Percentiles rank a stretch among this genome's conserved stretches.
Conservation (phyloP, 2,329 filamentous ascomycete species). For the Aspergillus neoniger region DNA sequence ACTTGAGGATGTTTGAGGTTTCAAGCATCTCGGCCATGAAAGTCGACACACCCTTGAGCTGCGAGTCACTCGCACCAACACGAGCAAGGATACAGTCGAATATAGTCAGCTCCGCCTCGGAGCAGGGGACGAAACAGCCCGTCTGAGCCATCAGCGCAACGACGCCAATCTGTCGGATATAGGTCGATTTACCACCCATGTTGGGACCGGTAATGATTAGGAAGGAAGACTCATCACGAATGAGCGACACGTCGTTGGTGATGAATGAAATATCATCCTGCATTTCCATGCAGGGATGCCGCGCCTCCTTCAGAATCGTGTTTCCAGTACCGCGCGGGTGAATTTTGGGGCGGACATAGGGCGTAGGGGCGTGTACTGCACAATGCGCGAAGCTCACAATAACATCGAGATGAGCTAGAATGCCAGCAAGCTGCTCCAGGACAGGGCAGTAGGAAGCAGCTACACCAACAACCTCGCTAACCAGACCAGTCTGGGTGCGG, state of each 20-base stretch:
- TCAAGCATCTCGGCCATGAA: slow-evolving; percentile 99
- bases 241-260: slow-evolving; percentile 88
- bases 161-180: slow-evolving; percentile 95
- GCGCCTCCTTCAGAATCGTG: slow-evolving; percentile 86
- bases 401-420: slow-evolving; percentile 92
- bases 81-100: slow-evolving; percentile 97
- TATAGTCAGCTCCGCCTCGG: slow-evolving; percentile 86
- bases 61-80: slow-evolving; percentile 92
- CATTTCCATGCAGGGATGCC: slow-evolving; percentile 97
- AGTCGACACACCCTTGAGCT: slow-evolving; percentile 95
- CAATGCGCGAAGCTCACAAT: slow-evolving; percentile 92
- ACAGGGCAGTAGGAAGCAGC: slow-evolving; percentile 94
- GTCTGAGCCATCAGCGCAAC: slow-evolving; percentile 97
- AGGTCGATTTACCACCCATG: slow-evolving; percentile 98
- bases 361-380: slow-evolving; percentile 86
- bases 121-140: slow-evolving; percentile 92
- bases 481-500: slow-evolving; percentile 85
- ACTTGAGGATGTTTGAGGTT: slow-evolving; percentile 97
- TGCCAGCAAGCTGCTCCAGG: slow-evolving; percentile 81
- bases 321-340: slow-evolving; percentile 84
- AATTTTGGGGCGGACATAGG: slow-evolving; percentile 88
- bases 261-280: slow-evolving; percentile 99
- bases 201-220: slow-evolving; percentile 97
- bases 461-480: slow-evolving; percentile 88
- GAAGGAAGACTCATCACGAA: slow-evolving; percentile 79